Evolutionary conservation across 306 rosid genomes (phyloP).

Genomic region (Betula pendula): DNA sequence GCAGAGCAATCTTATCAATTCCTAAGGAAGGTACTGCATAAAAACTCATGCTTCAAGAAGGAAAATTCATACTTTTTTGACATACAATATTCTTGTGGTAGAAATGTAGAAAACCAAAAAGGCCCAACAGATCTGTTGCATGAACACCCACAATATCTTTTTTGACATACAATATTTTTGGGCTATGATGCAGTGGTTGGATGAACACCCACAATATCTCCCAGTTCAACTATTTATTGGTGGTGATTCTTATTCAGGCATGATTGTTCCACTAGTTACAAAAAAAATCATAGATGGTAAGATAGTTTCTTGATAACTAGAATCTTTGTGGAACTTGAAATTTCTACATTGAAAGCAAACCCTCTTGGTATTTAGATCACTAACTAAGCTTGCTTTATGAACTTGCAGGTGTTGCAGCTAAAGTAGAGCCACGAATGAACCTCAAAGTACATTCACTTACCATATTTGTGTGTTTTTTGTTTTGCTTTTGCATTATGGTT

Average conservation of each 20-base stretch:
- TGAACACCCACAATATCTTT: no score
- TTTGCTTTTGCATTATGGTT: neutral
- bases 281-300: constrained; percentile 20
- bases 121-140: no score
- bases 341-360: neutral
- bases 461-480: neutral
- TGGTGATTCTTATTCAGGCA: constrained; percentile 30
- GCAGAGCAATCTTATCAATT: constrained; percentile 19
- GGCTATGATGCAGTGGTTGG: constrained; percentile 26
- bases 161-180: neutral
- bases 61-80: neutral
- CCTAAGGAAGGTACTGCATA: constrained; percentile 16
- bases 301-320: neutral
- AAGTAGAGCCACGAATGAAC: constrained; percentile 19
- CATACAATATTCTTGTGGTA: neutral
- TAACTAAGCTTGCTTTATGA: neutral
- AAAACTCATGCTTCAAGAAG: neutral
- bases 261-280: constrained; percentile 19
- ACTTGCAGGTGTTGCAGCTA: constrained; percentile 22
- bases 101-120: neutral
- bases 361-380: neutral
- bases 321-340: neutral
- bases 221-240: constrained; percentile 20
- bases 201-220: constrained; percentile 17
- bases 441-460: constrained; percentile 10